These are phyloP conservation scores for Rubus parviflorus DNA, from an alignment of 306 rosid genomes.

Conservation along the genomic window DNA sequence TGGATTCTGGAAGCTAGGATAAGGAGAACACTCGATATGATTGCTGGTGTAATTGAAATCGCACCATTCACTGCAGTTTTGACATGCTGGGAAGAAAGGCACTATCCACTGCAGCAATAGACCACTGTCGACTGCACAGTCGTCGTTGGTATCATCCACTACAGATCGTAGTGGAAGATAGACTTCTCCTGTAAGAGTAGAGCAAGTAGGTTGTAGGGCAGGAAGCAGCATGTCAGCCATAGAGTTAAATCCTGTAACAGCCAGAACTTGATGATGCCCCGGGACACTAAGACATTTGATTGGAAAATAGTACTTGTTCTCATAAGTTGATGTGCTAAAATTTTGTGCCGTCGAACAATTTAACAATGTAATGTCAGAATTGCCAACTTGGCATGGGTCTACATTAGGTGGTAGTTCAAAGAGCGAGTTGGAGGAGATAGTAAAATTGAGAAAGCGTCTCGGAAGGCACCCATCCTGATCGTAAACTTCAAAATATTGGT, in stretches of 20 bases:
- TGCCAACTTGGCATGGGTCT: no score
- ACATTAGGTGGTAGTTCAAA: not conserved
- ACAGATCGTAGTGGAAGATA: not conserved
- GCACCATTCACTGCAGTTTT: not conserved
- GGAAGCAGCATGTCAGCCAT: not conserved
- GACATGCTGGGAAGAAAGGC: not conserved
- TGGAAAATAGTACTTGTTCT: not conserved
- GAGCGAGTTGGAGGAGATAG: not conserved
- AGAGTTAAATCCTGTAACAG: not conserved
- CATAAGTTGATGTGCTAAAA: not conserved
- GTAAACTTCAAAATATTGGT: not conserved
- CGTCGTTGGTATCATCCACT: fast-evolving
- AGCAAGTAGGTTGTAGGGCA: no score
- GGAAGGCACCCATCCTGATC: conserved; percentile 4
- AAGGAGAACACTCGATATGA: not conserved
- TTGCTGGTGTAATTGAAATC: not conserved
- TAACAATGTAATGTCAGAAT: not conserved
- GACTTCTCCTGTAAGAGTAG: not conserved
- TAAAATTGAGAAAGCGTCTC: not conserved
- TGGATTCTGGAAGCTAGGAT: no score
- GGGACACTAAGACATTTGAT: conserved; percentile 1
- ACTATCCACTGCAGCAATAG: not conserved
- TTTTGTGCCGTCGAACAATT: not conserved
- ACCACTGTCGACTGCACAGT: not conserved
- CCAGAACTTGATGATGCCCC: conserved; percentile 9